Evolutionary conservation across 352 stramenopile species (phyloP), one percentile per base, ranked within the genome.

Genomic region (Pythium brassicae): DNA sequence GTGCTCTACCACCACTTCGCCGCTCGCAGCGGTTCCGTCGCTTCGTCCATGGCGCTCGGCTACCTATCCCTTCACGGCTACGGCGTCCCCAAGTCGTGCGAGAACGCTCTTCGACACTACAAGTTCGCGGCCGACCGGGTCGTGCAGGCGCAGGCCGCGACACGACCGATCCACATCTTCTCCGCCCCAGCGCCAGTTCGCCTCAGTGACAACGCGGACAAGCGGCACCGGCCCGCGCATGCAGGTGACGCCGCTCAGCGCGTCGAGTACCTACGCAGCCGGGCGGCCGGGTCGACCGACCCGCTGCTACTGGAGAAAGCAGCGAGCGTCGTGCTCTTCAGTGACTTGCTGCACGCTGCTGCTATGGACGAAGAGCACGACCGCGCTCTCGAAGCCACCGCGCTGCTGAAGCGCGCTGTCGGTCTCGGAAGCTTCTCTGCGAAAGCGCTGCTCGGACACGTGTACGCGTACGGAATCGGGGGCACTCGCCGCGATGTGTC

Each of bases 1-100:
- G 45, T 69, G 8, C 49, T 94, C 1, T 76, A 83, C 51, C 78
- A 90, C 32, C 66, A 83, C 35, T 92, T 95, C 62, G 71, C 78
- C 12, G 60, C 71, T 27, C 58, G 65, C 9, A 72, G 63, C 5
- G 65, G 74, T 1, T 78, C 77, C 0, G 44, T 78, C 0, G 45
- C 54, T 0, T 72, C 86, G 5, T 63, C 72, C 14, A 87, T 94
- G 69, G 76, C 77, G n/a, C 65, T 94, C 10, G 87, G 83, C 4
- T 92, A 91, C 35, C 70, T 77, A 0, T 69, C 84, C 19, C 43
- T 82, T 1, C 62, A 88, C 25, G 86, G 87, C 40, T 76, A 80
- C 34, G 54, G 69, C 2, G 66, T 80, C 1, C 59, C 68, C 2
- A 69, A 63, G 27, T 84, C 68, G 7, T 95, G 87, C 55, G 67